A percentile compares a stretch with the other conserved stretches of the same genome.
Evolutionary conservation across 331 rosid genomes (phyloP).

Genomic region (Pyracantha coccinea): DNA sequence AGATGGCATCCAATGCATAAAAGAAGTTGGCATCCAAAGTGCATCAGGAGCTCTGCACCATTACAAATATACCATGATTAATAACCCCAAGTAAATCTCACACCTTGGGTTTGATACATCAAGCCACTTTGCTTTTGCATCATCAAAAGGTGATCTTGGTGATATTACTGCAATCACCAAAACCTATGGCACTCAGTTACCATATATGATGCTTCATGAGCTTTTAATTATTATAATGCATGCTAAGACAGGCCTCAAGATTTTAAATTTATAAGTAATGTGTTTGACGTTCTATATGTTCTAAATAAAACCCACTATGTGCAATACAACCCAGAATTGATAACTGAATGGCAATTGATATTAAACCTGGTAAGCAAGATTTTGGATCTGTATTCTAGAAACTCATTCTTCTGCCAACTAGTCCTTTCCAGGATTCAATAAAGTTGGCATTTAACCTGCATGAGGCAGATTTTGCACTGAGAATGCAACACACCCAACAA

Average conservation of each 20-base stretch:
- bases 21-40: not conserved
- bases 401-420: slow-evolving; percentile 7
- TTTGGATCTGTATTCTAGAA: not conserved
- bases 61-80: slow-evolving; percentile 35
- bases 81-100: slow-evolving; percentile 61
- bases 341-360: not conserved
- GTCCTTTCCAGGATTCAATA: not conserved
- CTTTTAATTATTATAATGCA: not conserved
- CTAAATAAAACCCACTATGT: not conserved
- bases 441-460: slow-evolving; percentile 14
- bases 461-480: slow-evolving; percentile 2
- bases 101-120: slow-evolving; percentile 68
- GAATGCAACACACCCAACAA: slow-evolving; percentile 1
- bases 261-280: not conserved
- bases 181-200: slow-evolving; percentile 31
- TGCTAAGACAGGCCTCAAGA: not conserved
- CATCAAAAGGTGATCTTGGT: slow-evolving; percentile 31
- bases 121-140: slow-evolving; percentile 61
- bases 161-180: slow-evolving; percentile 58
- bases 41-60: slow-evolving; percentile 2
- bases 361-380: not conserved
- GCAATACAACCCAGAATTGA: not conserved
- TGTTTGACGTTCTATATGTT: not conserved
- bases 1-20: not conserved
- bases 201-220: slow-evolving; percentile 34